Base-by-base conservation (phyloP, 2,329 filamentous ascomycete species). In the Fusarium incarnatum region DNA sequence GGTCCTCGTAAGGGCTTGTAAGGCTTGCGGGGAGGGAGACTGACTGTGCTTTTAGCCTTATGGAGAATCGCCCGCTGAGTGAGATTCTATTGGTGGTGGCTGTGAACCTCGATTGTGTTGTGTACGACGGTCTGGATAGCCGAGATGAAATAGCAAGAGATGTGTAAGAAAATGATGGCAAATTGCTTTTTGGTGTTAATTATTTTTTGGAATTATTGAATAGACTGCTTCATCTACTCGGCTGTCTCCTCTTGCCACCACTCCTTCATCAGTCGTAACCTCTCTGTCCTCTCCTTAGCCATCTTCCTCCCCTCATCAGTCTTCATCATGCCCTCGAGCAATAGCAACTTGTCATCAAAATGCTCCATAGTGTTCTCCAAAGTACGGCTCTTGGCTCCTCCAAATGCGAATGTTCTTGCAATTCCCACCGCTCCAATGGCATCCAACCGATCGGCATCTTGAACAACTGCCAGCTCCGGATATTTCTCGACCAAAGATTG, bases 401-500 rank as follows among this genome's bases (percentile, higher is more conserved):
- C 89, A 78, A 89, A 98, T 6, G 80, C 76, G 72, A 83, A 83
- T 9, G 77, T 88, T 45, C 95, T 84, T 4, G 88, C 94, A 60
- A 97, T 90, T 1, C 95, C 95, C 30, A 98, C 88, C 0, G 92
- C 93, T 2, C 94, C 95, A 52, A 98, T 90, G 6, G 94, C 92
- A 81, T 98, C 95, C n/a, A 98, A 83, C 9, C 94, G 86, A 82
- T 98, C 95, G 6, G 94, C 94, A 79, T 98, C 95, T 81, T 98
- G 94, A 32, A 98, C 94, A 49, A 97, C 88, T 0, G 89, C 94
- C 34, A 83, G 76, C 72, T 82, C 80, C 2, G 93, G 93, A 77
- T 92, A 83, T 30, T 81, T 76, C 8, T 77, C 77, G n/a, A 97
- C 83, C n/a, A 94, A 83, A 3, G 81, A 79, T n/a, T 79, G 79